These are phyloP conservation scores for Fraxinus quadrangulata DNA, from an alignment of 257 asterid genomes.

Conservation along the genomic window DNA sequence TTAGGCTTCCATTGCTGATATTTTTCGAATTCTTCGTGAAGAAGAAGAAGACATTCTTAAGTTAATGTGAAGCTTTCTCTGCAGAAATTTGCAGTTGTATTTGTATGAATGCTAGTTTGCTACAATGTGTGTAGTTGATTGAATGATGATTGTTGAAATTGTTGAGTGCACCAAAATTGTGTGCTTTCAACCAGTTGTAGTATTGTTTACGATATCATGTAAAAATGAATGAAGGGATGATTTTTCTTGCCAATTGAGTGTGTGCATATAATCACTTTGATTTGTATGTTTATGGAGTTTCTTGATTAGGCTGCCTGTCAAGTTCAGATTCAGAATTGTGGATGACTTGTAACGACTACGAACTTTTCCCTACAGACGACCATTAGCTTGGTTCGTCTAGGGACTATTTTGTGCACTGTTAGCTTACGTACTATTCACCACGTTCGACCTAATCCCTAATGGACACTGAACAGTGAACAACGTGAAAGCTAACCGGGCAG, in stretches of 20 bases:
- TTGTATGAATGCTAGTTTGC: not conserved
- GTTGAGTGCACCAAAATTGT: constrained; percentile 19
- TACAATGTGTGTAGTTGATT: constrained; percentile 3
- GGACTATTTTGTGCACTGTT: no score
- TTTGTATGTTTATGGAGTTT: not conserved
- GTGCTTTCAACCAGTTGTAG: constrained; percentile 32
- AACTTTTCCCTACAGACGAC: no score
- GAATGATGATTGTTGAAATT: constrained; percentile 25
- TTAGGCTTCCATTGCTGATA: constrained; percentile 76
- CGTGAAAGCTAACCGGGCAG: no score
- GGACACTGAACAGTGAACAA: no score
- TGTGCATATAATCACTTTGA: not conserved
- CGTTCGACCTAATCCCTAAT: no score
- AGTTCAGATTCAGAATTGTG: not conserved
- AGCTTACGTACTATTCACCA: no score
- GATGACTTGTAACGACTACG: no score
- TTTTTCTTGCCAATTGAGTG: not conserved
- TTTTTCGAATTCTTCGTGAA: not conserved
- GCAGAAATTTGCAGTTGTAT: not conserved
- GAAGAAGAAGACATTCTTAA: not conserved
- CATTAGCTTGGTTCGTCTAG: no score
- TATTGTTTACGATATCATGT: constrained; percentile 9
- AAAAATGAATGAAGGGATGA: constrained; percentile 8
- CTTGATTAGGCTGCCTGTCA: not conserved
- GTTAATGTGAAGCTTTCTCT: not conserved